Conservation (phyloP, 371 early-diverging fungal species). For the Lichtheimia ramosa region DNA sequence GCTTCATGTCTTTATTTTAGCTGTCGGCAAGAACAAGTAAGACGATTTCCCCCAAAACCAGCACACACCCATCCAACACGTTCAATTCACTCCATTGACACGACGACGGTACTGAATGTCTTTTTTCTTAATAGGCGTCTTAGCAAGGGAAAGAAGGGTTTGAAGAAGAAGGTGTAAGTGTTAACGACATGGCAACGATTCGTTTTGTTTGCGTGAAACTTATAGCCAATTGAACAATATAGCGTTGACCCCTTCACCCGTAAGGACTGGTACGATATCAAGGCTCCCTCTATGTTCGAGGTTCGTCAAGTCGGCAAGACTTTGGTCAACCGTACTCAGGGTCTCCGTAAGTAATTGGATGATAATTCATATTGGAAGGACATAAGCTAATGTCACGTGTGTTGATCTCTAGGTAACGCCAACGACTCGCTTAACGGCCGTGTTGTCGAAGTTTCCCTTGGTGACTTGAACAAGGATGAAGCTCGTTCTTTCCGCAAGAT, state of each 20-base stretch:
- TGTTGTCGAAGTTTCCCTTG: slow-evolving; percentile 97
- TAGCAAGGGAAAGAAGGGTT: slow-evolving; percentile 95
- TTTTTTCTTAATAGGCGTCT: slow-evolving; percentile 55
- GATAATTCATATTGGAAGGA: neutral
- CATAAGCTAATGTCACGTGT: neutral
- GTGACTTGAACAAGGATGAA: slow-evolving; percentile 97
- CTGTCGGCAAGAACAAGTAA: slow-evolving; percentile 96
- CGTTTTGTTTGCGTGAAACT: neutral
- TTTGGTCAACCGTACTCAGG: slow-evolving; percentile 99
- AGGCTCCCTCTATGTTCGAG: slow-evolving; percentile 96
- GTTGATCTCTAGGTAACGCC: slow-evolving; percentile 75
- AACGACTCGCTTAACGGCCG: slow-evolving; percentile 96
- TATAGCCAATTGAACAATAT: slow-evolving; percentile 7
- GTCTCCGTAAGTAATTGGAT: slow-evolving; percentile 80
- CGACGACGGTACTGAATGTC: neutral
- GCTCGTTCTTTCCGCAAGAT: slow-evolving; percentile 98
- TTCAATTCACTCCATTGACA: slow-evolving; percentile 2
- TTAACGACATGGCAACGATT: neutral
- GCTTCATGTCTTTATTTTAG: slow-evolving; percentile 27
- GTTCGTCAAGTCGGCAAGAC: slow-evolving; percentile 97
- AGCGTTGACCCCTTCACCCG: slow-evolving; percentile 96
- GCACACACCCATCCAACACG: slow-evolving; percentile 1
- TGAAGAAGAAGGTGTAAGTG: slow-evolving; percentile 96
- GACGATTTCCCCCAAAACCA: slow-evolving; percentile 19
- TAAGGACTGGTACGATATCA: slow-evolving; percentile 99